Conservation (phyloP, 257 asterid genomes). For the Plectranthus barbatus region DNA sequence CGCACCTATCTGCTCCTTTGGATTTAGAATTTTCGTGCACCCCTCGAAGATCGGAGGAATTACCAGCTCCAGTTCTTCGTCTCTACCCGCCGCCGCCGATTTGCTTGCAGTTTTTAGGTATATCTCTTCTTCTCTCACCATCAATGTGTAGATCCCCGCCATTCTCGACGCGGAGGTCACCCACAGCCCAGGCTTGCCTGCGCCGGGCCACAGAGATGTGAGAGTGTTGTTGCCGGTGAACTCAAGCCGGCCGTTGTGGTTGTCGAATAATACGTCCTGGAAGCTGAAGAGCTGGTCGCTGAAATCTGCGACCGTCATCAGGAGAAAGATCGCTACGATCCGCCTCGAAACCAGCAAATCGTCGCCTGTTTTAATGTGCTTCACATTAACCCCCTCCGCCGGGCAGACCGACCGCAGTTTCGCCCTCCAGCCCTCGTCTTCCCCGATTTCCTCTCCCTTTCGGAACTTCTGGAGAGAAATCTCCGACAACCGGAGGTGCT, state of each 20-base stretch:
- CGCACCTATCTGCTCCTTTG: constrained; percentile 43
- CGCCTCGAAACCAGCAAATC: constrained; percentile 60
- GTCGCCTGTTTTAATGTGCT: constrained; percentile 78
- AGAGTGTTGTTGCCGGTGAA: constrained; percentile 40
- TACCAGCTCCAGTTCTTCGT: constrained; percentile 59
- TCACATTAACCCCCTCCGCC: constrained; percentile 43
- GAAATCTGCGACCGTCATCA: constrained; percentile 84
- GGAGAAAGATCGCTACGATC: constrained; percentile 51
- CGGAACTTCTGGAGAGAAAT: constrained; percentile 21
- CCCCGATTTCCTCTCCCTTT: constrained; percentile 16
- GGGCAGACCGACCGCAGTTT: constrained; percentile 55
- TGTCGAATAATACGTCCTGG: constrained; percentile 66
- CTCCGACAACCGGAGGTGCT: constrained; percentile 52
- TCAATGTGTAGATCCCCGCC: constrained; percentile 47
- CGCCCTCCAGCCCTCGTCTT: constrained; percentile 49
- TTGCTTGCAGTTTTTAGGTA: constrained; percentile 9
- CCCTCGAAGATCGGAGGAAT: constrained; percentile 58
- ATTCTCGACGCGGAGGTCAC: constrained; percentile 40
- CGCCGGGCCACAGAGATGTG: constrained; percentile 70
- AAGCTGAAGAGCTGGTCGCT: constrained; percentile 68
- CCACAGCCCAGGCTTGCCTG: constrained; percentile 85
- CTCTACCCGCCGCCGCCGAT: constrained; percentile 22
- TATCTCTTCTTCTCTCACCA: constrained; percentile 59
- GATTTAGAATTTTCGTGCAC: constrained; percentile 38
- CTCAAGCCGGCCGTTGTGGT: constrained; percentile 52